Base-by-base conservation (phyloP, 805 yeast genomes). In the Kodamaea restingae region DNA sequence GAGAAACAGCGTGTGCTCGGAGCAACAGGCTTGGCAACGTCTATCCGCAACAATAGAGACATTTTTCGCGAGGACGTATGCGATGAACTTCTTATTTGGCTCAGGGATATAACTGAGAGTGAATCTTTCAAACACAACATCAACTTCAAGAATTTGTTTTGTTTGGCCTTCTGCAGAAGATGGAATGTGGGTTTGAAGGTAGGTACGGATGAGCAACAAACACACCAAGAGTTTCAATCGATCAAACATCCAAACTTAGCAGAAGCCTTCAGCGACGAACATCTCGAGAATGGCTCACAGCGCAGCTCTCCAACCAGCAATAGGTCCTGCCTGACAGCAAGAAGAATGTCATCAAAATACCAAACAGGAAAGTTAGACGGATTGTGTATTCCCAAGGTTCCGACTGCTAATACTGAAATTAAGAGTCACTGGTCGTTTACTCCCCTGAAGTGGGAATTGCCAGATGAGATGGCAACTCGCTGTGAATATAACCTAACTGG, bases 51-150 rank as follows among this genome's bases (percentile, higher is more conserved):
- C 38, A 68, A 77, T 12, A 65, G 88, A 41, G 95, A 87, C 52
- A 63, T 76, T 5, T 82, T 85, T 53, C 66, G 93, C 38, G 95
- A 88, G 53, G 90, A 84, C 41, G 80, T 84, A 85, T 80, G 84
- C 48, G 80, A 76, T 30, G 88, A 81, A 44, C 77, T 87, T 14
- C 55, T 84, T 5, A 50, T 56, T n/a, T 84, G 93, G 88, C 54
- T 87, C 4, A 56, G 63, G 18, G 82, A 78, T 28, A 56, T 88
- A 18, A 65, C 82, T 0, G 70, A 69, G 33, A 71, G 83, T 8
- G 71, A 75, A 26, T 49, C 81, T 3, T 70, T 71, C 42, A 76
- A 75, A 7, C 72, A 73, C 36, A 73, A 75, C 46, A 58, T 60
- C 22, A 43, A 65, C 1, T 55, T 75, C 4, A 69, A 81, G 35